Evolutionary conservation across 352 stramenopile genomes (phyloP), one percentile per base, ranked within the genome.

Genomic region (Achlya hypogyna): DNA sequence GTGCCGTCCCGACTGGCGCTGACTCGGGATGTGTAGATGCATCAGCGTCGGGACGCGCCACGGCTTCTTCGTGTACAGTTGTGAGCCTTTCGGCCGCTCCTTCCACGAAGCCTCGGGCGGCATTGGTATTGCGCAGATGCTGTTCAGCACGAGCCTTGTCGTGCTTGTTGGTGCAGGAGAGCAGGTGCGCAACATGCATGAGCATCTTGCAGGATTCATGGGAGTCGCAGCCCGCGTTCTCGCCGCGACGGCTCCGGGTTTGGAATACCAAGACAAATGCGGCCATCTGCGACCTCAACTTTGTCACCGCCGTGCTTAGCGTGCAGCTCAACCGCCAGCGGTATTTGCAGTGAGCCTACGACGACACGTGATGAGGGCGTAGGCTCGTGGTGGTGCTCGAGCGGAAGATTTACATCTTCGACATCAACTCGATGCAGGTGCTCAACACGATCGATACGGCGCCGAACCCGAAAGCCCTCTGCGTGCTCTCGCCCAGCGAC

Each of bases 401-500:
- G 74, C 82, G 78, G 32, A 91, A 92, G 65, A 81, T 97, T 63
- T 95, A 97, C 73, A 96, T 97, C 72, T 96, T 97, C 51, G 90
- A 97, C 75, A 95, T 97, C 64, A 93, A 93, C 71, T 89, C 88
- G 38, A 96, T 97, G 88, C 93, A 96, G 72, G 90, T 96, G 43
- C 76, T 97, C 49, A 86, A 96, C 70, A 96, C 88, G 42, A 76
- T 97, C 32, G 87, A 96, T 60, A 96, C 89, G 60, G 90, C 86
- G 45, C 84, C 85, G 1, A 96, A 96, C 65, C 85, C 84, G 22
- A 87, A 86, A 53, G 85, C 86, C 10, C 63, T 95, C 20, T 94
- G 87, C 59, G 84, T 87, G 38, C 72, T 96, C 18, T 96, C 87
- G 28, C 84, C 87, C n/a, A 77, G 90, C 40, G 84, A 93, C 51